Conservation (phyloP, 2,329 filamentous ascomycete genomes). For the Sporothrix globosa region DNA sequence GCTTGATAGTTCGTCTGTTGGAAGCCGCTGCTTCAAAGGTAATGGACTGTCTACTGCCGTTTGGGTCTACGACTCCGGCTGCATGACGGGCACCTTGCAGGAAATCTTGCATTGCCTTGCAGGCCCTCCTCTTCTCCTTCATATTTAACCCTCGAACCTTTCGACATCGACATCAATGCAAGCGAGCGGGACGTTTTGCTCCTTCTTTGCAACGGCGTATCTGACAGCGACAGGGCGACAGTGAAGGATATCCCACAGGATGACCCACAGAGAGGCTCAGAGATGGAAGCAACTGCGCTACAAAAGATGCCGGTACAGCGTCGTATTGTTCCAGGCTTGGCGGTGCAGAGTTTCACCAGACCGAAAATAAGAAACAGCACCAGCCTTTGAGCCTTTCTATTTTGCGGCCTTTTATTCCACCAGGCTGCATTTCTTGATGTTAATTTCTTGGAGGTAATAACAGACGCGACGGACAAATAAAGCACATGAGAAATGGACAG, state of each 20-base stretch:
- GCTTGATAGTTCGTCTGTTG: no score
- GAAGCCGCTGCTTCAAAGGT: no score
- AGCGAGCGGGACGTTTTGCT: conserved; percentile 7
- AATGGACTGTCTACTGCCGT: no score
- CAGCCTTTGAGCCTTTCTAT: conserved; percentile 6
- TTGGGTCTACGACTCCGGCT: background rate
- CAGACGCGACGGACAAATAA: background rate
- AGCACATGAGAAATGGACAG: background rate
- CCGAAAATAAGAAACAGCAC: conserved; percentile 13
- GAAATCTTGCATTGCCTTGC: conserved; percentile 19
- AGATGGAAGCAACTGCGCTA: background rate
- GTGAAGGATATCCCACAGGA: background rate
- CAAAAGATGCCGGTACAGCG: background rate
- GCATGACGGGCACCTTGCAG: conserved; percentile 12
- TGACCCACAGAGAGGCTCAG: background rate
- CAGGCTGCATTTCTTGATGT: no score
- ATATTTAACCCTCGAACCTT: no score
- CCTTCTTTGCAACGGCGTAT: background rate
- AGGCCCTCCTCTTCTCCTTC: background rate
- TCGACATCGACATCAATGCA: background rate
- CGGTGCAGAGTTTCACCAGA: background rate
- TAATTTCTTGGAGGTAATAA: no score
- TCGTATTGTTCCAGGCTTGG: conserved; percentile 13
- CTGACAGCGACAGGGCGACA: background rate
- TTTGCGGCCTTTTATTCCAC: background rate